Percentiles rank a stretch among this genome's conserved stretches.
These are phyloP conservation scores for Chytriomyces hyalinus DNA, from an alignment of 192 early-diverging fungal species.

Conservation along the genomic window DNA sequence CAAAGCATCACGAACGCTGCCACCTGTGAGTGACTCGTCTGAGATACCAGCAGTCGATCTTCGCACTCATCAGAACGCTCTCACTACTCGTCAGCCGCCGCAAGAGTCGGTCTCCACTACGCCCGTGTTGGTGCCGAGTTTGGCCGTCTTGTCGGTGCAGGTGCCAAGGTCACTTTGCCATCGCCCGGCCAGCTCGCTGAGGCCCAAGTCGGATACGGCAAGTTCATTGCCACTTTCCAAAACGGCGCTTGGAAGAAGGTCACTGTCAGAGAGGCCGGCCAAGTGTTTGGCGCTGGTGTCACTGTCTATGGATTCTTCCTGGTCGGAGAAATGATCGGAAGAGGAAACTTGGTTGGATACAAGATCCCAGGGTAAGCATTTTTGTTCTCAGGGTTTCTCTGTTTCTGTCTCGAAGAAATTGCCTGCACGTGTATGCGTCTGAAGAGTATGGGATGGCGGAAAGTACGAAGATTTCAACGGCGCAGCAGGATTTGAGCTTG, in stretches of 20 bases:
- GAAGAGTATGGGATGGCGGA: too few species aligned
- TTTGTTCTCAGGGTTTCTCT: too few species aligned
- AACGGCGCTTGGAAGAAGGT: conserved; percentile 65
- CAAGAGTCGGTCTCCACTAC: conserved; percentile 53
- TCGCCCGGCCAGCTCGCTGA: conserved; percentile 40
- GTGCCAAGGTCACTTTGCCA: conserved; percentile 46
- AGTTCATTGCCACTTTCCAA: conserved; percentile 45
- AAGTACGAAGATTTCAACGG: too few species aligned
- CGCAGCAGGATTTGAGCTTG: too few species aligned
- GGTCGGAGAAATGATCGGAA: conserved; percentile 63
- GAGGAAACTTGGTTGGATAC: conserved; percentile 58
- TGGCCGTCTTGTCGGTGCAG: conserved; percentile 44
- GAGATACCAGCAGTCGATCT: neutral
- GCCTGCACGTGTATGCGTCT: too few species aligned
- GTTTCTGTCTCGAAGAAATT: too few species aligned
- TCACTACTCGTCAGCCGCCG: conserved; percentile 31
- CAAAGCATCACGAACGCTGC: neutral
- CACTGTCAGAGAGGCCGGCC: conserved; percentile 48
- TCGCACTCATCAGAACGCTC: too few species aligned
- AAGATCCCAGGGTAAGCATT: conserved; percentile 53
- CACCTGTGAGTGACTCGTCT: conserved; percentile 2
- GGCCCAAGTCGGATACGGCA: conserved; percentile 48
- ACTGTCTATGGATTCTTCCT: conserved; percentile 62
- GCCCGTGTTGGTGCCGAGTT: conserved; percentile 51
- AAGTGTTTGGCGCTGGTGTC: conserved; percentile 48